Evolutionary conservation across 139 green algal genomes (phyloP).

Genomic region (Tetraselmis chui): DNA sequence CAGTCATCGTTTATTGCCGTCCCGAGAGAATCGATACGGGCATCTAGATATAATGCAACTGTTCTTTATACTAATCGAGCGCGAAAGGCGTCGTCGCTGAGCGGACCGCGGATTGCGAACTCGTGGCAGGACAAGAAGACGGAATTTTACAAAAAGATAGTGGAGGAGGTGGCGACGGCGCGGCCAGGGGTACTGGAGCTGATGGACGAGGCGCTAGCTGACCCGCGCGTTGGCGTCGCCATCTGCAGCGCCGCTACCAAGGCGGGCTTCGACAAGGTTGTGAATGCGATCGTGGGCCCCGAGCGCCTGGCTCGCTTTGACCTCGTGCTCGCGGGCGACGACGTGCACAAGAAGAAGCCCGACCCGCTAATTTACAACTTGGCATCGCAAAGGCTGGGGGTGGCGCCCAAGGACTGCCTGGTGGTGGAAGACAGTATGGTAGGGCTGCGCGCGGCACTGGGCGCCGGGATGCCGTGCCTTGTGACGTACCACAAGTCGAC

Average conservation of each 20-base stretch:
- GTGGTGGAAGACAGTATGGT: conserved; percentile 39
- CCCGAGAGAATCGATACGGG: no score
- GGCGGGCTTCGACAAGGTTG: conserved; percentile 28
- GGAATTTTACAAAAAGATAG: conserved; percentile 47
- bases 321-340: conserved; percentile 28
- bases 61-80: no score
- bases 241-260: conserved; percentile 45
- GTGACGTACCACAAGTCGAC: conserved; percentile 23
- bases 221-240: conserved; percentile 15
- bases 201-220: conserved; percentile 27
- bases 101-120: no score
- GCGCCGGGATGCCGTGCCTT: conserved; percentile 30
- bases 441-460: conserved; percentile 23
- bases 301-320: conserved; percentile 31
- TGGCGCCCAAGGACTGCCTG: conserved; percentile 25
- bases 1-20: no score
- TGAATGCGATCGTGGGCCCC: conserved; percentile 22
- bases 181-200: conserved; percentile 22
- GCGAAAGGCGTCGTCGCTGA: no score
- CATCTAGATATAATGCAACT: no score
- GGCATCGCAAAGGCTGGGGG: conserved; percentile 21
- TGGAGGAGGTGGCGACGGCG: conserved; percentile 25
- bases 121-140: conserved; percentile 49
- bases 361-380: conserved; percentile 65
- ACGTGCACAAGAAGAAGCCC: conserved; percentile 53